Evolutionary conservation across 2,329 filamentous ascomycete genomes (phyloP).

Genomic region (Pseudopithomyces chartarum): DNA sequence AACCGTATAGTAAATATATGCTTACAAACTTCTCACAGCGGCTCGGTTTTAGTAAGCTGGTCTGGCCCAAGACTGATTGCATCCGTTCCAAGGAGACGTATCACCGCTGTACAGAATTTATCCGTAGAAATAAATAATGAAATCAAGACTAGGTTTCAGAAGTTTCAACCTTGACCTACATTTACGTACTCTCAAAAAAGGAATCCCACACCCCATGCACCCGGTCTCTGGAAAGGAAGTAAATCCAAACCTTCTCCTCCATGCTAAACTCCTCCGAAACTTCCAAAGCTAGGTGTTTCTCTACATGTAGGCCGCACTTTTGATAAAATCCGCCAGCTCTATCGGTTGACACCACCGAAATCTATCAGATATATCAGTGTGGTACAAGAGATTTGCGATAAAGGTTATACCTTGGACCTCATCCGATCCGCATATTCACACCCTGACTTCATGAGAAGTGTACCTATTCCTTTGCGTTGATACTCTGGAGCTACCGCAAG

Average conservation of each 20-base stretch:
- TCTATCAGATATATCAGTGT: background rate
- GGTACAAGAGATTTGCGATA: background rate
- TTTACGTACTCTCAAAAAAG: too few relatives aligned
- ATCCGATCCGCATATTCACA: background rate
- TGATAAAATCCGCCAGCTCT: background rate
- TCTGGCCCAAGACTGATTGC: too few relatives aligned
- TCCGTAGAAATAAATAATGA: too few relatives aligned
- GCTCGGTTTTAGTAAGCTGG: too few relatives aligned
- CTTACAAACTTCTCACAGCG: too few relatives aligned
- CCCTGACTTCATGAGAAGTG: background rate
- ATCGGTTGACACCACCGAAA: background rate
- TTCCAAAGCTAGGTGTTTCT: background rate
- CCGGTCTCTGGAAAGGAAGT: background rate
- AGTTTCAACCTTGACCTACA: too few relatives aligned
- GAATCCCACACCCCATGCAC: background rate
- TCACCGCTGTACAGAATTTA: too few relatives aligned
- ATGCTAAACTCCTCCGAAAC: background rate
- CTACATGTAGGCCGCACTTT: background rate
- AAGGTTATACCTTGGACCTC: background rate
- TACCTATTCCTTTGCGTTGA: background rate
- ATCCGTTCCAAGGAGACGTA: too few relatives aligned
- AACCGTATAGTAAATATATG: too few relatives aligned
- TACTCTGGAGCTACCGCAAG: background rate
- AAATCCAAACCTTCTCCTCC: background rate
- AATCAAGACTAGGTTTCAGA: too few relatives aligned